Conservation (phyloP, 2,329 filamentous ascomycete genomes). For the Xylaria sp. region DNA sequence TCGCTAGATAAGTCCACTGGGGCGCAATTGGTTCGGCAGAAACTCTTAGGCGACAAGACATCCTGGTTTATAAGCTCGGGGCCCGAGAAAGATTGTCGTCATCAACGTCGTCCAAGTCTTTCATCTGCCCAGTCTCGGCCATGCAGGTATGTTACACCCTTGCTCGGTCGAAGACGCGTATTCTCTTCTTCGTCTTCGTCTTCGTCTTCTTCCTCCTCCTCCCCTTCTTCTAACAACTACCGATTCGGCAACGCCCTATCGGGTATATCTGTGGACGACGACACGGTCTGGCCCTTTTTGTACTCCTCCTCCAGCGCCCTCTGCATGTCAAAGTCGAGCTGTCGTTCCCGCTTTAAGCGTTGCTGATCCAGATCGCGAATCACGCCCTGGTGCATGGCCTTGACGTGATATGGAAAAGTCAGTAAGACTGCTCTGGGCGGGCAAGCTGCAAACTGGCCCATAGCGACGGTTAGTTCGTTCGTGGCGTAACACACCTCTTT, state of each 20-base stretch:
- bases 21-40: not conserved
- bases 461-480: not conserved
- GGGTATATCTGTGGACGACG: slow-evolving; percentile 36
- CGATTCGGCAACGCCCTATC: slow-evolving; percentile 40
- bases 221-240: slow-evolving; percentile 26
- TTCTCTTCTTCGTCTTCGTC: not conserved
- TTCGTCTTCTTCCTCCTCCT: not conserved
- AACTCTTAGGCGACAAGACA: not conserved
- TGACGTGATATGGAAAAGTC: slow-evolving; percentile 11
- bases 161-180: not conserved
- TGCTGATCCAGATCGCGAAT: slow-evolving; percentile 96
- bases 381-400: slow-evolving; percentile 97
- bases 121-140: too few relatives aligned
- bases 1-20: not conserved
- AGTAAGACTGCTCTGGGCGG: slow-evolving; percentile 15
- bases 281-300: slow-evolving; percentile 84
- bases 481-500: slow-evolving; percentile 71
- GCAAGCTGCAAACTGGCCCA: not conserved
- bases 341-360: slow-evolving; percentile 86
- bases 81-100: too few relatives aligned
- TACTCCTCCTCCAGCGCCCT: slow-evolving; percentile 87
- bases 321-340: slow-evolving; percentile 96
- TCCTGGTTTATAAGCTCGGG: not conserved
- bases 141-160: too few relatives aligned
- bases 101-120: too few relatives aligned